A percentile compares a stretch with the other conserved stretches of the same genome.
Conservation (phyloP, 345 rosid species). For the Limnanthes douglasii region DNA sequence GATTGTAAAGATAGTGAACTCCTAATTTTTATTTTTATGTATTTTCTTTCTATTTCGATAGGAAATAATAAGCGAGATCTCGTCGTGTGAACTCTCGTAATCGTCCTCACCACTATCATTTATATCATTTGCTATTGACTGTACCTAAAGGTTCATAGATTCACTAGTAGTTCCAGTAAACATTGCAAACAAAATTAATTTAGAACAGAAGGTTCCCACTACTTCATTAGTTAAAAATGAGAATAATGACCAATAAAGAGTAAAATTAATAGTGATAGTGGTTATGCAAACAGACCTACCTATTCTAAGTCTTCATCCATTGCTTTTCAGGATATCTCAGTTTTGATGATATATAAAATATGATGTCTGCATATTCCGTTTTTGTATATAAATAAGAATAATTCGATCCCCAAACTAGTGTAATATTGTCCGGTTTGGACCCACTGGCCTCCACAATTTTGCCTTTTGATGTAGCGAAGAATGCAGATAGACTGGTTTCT, state of each 20-base stretch:
- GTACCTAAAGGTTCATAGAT: conserved; percentile 9
- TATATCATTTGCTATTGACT: conserved; percentile 66
- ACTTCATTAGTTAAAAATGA: too few relatives aligned
- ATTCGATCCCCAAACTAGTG: too few relatives aligned
- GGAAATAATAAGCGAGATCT: conserved; percentile 73
- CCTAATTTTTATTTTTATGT: conserved; percentile 47
- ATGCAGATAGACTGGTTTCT: too few relatives aligned
- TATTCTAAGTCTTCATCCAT: conserved; percentile 95
- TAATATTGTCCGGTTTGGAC: too few relatives aligned
- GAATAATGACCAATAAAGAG: background rate
- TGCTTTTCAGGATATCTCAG: conserved; percentile 80
- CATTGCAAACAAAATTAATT: conserved; percentile 7
- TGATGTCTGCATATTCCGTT: too few relatives aligned
- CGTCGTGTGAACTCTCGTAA: conserved; percentile 89
- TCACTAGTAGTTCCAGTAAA: too few relatives aligned
- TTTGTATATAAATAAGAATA: too few relatives aligned
- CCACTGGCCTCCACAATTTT: too few relatives aligned
- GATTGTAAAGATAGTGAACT: conserved; percentile 70
- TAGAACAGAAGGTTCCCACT: conserved; percentile 1
- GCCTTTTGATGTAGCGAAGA: too few relatives aligned
- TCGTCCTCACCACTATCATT: conserved; percentile 67
- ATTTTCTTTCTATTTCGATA: conserved; percentile 46
- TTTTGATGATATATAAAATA: too few relatives aligned
- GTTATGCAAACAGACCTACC: conserved; percentile 39
- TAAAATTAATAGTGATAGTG: conserved; percentile 1